A percentile compares a stretch with the other conserved stretches of the same genome.
Conservation (phyloP, 768 basidiomycete species). For the Punctularia strigosozonata region DNA sequence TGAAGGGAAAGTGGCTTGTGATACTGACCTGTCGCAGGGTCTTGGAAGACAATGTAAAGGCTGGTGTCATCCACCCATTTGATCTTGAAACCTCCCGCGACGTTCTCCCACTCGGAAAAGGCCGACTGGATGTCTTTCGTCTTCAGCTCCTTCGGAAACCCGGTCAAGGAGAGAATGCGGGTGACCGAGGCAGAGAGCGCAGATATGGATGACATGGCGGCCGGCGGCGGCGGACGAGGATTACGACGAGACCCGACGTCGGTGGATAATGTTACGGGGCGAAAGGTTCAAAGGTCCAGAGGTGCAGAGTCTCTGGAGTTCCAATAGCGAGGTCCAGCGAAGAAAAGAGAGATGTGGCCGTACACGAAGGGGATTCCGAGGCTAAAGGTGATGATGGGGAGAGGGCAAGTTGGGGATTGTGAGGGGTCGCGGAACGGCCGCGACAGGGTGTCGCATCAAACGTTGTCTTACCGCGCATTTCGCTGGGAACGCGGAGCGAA, state of each 20-base stretch:
- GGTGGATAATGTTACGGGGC: conserved; percentile 3
- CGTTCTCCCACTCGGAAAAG: conserved; percentile 80
- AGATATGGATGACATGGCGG: conserved; percentile 63
- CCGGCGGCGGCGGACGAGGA: conserved; percentile 5
- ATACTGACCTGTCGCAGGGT: conserved; percentile 76
- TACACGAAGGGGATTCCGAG: conserved; percentile 10
- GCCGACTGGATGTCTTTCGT: conserved; percentile 91
- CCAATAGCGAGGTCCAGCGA: too few relatives aligned
- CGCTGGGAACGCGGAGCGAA: too few relatives aligned
- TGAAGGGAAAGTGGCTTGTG: conserved; percentile 3
- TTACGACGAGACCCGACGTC: conserved; percentile 4
- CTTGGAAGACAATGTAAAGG: conserved; percentile 88
- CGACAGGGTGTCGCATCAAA: too few relatives aligned
- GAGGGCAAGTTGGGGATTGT: too few relatives aligned
- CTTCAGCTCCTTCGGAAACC: conserved; percentile 92
- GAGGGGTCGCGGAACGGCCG: too few relatives aligned
- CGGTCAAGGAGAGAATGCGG: conserved; percentile 84
- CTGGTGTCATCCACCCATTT: conserved; percentile 98
- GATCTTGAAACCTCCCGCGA: conserved; percentile 91
- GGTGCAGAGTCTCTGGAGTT: too few relatives aligned
- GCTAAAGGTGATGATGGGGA: too few relatives aligned
- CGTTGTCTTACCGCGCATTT: too few relatives aligned
- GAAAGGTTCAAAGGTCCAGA: too few relatives aligned
- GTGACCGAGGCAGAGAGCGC: conserved; percentile 92
- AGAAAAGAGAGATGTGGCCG: conserved; percentile 9